Evolutionary conservation across 805 yeast species (phyloP).

Genomic region (Candida glaebosa): DNA sequence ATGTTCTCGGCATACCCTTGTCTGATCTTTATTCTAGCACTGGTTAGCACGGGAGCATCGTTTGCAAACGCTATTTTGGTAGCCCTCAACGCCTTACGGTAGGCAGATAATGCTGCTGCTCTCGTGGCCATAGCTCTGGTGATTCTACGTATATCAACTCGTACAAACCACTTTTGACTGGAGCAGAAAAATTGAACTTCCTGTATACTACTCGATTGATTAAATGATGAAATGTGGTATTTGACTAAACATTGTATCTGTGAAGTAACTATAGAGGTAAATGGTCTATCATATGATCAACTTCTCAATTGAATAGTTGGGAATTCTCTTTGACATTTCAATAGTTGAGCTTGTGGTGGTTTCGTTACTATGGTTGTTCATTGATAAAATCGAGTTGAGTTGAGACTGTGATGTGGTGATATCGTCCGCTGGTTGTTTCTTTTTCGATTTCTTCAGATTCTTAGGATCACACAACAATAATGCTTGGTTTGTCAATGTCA

Average conservation of each 20-base stretch:
- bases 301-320: constrained; percentile 53
- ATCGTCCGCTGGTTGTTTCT: constrained; percentile 21
- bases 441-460: constrained; percentile 20
- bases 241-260: too few relatives aligned
- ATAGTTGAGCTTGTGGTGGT: constrained; percentile 25
- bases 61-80: constrained; percentile 56
- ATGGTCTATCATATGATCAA: constrained; percentile 1
- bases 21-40: constrained; percentile 60
- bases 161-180: background rate
- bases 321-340: constrained; percentile 40
- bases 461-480: constrained; percentile 25
- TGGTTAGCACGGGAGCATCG: constrained; percentile 46
- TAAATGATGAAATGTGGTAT: background rate
- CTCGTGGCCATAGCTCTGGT: constrained; percentile 1
- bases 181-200: background rate
- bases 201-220: background rate
- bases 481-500: constrained; percentile 47
- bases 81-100: constrained; percentile 65
- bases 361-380: constrained; percentile 25
- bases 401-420: constrained; percentile 27
- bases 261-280: background rate
- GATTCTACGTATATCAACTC: background rate
- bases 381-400: constrained; percentile 31
- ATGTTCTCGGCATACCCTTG: constrained; percentile 44
- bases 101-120: constrained; percentile 46